Evolutionary conservation across 202 grass and related monocot species (phyloP).

Genomic region (Schoenoplectus triqueter): DNA sequence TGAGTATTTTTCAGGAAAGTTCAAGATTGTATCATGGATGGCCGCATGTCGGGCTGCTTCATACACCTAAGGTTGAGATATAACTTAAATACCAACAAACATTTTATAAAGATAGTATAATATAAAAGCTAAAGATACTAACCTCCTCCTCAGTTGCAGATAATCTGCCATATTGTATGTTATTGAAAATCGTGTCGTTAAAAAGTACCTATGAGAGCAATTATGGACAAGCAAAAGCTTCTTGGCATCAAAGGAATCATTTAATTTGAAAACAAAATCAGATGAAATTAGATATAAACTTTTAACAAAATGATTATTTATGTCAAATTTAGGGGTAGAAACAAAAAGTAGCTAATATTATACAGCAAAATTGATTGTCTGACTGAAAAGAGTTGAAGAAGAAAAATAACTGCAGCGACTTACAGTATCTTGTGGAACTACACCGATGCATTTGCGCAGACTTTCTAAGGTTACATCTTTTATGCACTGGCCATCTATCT

Average conservation of each 20-base stretch:
- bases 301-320: background rate
- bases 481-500: conserved; percentile 88
- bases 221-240: conserved; percentile 34
- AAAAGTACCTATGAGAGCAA: conserved; percentile 80
- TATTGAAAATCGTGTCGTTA: conserved; percentile 97
- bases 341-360: background rate
- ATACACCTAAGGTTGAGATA: conserved; percentile 61
- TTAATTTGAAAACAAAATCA: conserved; percentile 69
- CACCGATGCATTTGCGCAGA: conserved; percentile 85
- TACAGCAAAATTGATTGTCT: background rate
- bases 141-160: conserved; percentile 96
- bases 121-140: conserved; percentile 41
- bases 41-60: conserved; percentile 81
- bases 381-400: conserved; percentile 14
- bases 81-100: conserved; percentile 29
- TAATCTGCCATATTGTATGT: conserved; percentile 94
- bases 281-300: background rate
- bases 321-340: background rate
- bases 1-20: conserved; percentile 85
- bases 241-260: conserved; percentile 47
- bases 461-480: conserved; percentile 80
- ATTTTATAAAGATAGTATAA: background rate
- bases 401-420: conserved; percentile 39
- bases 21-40: conserved; percentile 95
- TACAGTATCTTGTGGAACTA: conserved; percentile 99